These are phyloP conservation scores for Leishmania braziliensis DNA, from an alignment of 208 protist species.

Conservation along the genomic window DNA sequence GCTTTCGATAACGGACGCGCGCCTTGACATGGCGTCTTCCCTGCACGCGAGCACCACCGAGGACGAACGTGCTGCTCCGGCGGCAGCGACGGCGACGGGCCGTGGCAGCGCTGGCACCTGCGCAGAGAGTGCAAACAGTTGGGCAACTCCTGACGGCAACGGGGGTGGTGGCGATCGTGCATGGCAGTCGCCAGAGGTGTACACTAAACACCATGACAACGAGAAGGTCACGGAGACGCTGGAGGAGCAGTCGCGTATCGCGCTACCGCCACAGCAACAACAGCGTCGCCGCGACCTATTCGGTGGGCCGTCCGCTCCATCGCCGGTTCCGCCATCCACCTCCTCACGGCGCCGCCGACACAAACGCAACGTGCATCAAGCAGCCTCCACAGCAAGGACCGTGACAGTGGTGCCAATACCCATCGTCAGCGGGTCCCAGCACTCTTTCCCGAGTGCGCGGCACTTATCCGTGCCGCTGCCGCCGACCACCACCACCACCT, in stretches of 20 bases:
- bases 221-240: neutral
- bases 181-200: neutral
- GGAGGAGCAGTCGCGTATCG: neutral
- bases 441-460: neutral
- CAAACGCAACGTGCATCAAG: neutral
- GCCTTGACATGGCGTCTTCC: neutral
- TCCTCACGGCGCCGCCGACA: neutral
- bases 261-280: neutral
- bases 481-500: neutral
- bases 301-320: neutral
- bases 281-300: neutral
- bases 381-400: neutral
- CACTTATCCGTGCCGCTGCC: neutral
- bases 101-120: neutral
- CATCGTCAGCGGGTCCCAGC: neutral
- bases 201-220: neutral
- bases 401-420: neutral
- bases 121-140: neutral
- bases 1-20: neutral
- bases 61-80: neutral
- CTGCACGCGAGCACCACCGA: neutral
- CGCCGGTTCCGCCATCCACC: neutral
- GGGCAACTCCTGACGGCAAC: neutral
- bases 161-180: neutral
- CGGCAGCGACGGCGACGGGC: neutral